These are phyloP conservation scores for Cucumis hystrix DNA, from an alignment of 306 rosid species.

Conservation along the genomic window DNA sequence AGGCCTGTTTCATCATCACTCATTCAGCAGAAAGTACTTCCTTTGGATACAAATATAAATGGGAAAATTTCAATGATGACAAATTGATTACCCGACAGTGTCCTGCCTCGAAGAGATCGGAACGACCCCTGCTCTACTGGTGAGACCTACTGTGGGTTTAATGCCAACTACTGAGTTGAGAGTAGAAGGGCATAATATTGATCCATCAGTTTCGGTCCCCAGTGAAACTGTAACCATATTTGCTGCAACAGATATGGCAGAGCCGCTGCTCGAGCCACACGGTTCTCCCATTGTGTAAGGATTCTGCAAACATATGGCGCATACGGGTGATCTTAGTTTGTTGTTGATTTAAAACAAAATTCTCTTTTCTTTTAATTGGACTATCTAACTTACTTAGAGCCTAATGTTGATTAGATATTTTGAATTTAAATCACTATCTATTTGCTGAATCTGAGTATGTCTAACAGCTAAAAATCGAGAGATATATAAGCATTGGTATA, in stretches of 20 bases:
- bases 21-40: neutral
- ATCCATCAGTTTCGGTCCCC: neutral
- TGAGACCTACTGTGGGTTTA: neutral
- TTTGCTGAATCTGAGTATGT: too few relatives aligned
- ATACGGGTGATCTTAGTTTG: too few relatives aligned
- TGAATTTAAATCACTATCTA: too few relatives aligned
- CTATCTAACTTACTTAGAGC: too few relatives aligned
- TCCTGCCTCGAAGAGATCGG: neutral
- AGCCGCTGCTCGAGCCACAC: neutral
- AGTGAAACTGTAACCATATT: neutral
- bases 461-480: too few relatives aligned
- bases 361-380: too few relatives aligned
- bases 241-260: neutral
- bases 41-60: neutral
- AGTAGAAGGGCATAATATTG: neutral
- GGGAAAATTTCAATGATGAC: neutral
- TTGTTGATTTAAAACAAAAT: too few relatives aligned
- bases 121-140: neutral
- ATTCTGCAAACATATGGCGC: neutral
- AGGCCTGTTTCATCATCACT: conserved; percentile 14
- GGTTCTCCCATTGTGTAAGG: neutral
- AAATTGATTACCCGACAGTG: neutral
- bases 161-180: neutral
- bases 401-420: too few relatives aligned
- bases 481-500: too few relatives aligned